Conservation (phyloP, 1,284 basidiomycete species). For the Hypsizygus ulmarius region DNA sequence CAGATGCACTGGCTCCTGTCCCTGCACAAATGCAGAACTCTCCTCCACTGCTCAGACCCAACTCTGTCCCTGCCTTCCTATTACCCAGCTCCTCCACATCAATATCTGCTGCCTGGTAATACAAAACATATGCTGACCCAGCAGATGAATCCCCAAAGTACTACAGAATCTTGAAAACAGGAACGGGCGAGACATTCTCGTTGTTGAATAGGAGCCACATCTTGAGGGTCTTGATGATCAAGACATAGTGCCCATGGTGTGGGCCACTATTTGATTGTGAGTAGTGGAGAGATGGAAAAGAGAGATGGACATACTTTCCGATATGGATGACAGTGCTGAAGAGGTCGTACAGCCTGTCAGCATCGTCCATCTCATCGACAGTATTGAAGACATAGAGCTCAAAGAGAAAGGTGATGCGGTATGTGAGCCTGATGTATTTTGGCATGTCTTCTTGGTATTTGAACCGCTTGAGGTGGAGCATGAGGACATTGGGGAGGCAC, state of each 20-base stretch:
- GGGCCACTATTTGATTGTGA: constrained; percentile 64
- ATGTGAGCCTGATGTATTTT: constrained; percentile 91
- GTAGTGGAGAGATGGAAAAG: too few relatives aligned
- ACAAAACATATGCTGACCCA: constrained; percentile 94
- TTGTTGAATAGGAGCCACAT: constrained; percentile 96
- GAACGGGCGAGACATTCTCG: constrained; percentile 84
- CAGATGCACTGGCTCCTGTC: too few relatives aligned
- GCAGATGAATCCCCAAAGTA: constrained; percentile 92
- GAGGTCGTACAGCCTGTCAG: constrained; percentile 88
- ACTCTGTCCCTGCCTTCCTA: too few relatives aligned
- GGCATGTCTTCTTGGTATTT: constrained; percentile 92
- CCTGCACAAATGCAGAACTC: too few relatives aligned
- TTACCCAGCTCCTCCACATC: constrained; percentile 71
- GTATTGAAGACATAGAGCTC: constrained; percentile 96
- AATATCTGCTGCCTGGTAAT: constrained; percentile 93
- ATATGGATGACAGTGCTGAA: constrained; percentile 98
- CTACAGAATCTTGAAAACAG: constrained; percentile 86
- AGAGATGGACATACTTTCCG: constrained; percentile 70
- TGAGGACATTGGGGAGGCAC: constrained; percentile 89
- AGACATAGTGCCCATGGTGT: constrained; percentile 96
- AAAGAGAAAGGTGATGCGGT: constrained; percentile 94
- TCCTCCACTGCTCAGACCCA: too few relatives aligned
- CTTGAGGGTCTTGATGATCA: constrained; percentile 85
- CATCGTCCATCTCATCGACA: constrained; percentile 88
- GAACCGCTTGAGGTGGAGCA: constrained; percentile 96